A percentile compares a stretch with the other conserved stretches of the same genome.
Evolutionary conservation across 1,284 basidiomycete species (phyloP).

Genomic region (Erythrobasidium hasegawianum): DNA sequence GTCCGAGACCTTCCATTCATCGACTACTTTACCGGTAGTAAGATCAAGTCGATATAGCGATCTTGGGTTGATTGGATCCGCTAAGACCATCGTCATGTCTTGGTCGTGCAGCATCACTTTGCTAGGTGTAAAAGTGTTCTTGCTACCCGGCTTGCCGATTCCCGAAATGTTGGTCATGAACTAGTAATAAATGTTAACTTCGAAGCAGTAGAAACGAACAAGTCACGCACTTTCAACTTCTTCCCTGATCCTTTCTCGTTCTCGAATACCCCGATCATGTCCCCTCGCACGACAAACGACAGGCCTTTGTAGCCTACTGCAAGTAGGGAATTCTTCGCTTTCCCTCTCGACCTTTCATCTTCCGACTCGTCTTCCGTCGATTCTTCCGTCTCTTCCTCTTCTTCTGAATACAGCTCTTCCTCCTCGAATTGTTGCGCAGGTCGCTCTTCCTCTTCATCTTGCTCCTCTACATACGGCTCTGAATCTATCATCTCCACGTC

Average conservation of each 20-base stretch:
- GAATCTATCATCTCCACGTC: conserved; percentile 82
- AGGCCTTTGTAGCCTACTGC: conserved; percentile 89
- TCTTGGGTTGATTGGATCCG: conserved; percentile 78
- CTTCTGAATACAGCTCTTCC: conserved; percentile 64
- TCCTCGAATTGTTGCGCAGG: conserved; percentile 54
- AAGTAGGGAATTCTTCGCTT: conserved; percentile 79
- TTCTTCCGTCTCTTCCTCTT: conserved; percentile 58
- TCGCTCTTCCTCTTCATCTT: conserved; percentile 56
- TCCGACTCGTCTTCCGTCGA: conserved; percentile 45
- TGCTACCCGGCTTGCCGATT: conserved; percentile 74
- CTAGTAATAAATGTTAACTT: too few species aligned
- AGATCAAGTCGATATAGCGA: conserved; percentile 90
- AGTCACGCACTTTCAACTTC: conserved; percentile 37
- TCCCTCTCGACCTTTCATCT: conserved; percentile 50
- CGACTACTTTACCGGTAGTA: conserved; percentile 92
- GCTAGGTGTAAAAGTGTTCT: conserved; percentile 70
- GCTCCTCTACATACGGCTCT: conserved; percentile 57
- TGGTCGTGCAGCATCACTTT: conserved; percentile 98
- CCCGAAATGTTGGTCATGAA: conserved; percentile 86
- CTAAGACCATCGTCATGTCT: conserved; percentile 91
- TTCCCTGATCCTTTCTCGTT: conserved; percentile 63
- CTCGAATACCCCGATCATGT: conserved; percentile 93
- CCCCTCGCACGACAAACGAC: conserved; percentile 91
- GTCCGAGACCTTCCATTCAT: conserved; percentile 97
- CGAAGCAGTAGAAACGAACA: too few species aligned